Conservation (phyloP, 1,284 basidiomycete species). For the Trichosporon sp. region DNA sequence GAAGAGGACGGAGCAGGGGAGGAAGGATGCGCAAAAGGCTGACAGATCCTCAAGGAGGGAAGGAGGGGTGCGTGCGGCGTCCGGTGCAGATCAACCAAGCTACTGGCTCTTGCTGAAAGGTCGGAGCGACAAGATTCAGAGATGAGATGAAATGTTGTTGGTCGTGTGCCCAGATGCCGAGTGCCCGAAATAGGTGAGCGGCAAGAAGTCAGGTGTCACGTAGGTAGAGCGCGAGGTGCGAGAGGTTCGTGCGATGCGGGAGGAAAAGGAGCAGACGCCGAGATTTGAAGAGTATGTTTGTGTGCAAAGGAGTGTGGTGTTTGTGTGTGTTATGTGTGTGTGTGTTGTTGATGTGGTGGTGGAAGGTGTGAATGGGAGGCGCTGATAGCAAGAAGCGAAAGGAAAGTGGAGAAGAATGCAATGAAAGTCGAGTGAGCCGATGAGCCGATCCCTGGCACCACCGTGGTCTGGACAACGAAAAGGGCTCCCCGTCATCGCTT, state of each 20-base stretch:
- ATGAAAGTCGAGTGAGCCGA: neutral
- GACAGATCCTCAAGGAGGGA: no score
- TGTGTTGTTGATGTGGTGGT: neutral
- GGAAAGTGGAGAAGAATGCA: constrained; percentile 3
- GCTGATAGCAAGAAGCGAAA: neutral
- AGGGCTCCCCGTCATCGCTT: no score
- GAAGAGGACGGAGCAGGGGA: neutral
- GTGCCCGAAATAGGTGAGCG: constrained; percentile 6
- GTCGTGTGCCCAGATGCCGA: neutral
- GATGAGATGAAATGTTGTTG: neutral
- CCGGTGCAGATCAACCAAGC: no score
- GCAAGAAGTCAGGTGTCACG: neutral
- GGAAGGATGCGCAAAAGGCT: neutral
- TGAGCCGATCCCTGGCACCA: constrained; percentile 1
- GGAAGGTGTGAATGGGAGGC: neutral
- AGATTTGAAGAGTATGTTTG: neutral
- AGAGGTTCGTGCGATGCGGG: neutral
- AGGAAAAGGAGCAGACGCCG: neutral
- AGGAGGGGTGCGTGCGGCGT: no score
- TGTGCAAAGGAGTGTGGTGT: neutral
- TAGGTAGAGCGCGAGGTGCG: neutral
- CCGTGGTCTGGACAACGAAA: neutral
- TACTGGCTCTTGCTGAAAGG: neutral
- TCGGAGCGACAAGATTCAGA: neutral
- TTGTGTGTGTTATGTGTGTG: neutral